These are phyloP conservation scores for Trypanosoma brucei DNA, from an alignment of 208 protist genomes.

Conservation along the genomic window DNA sequence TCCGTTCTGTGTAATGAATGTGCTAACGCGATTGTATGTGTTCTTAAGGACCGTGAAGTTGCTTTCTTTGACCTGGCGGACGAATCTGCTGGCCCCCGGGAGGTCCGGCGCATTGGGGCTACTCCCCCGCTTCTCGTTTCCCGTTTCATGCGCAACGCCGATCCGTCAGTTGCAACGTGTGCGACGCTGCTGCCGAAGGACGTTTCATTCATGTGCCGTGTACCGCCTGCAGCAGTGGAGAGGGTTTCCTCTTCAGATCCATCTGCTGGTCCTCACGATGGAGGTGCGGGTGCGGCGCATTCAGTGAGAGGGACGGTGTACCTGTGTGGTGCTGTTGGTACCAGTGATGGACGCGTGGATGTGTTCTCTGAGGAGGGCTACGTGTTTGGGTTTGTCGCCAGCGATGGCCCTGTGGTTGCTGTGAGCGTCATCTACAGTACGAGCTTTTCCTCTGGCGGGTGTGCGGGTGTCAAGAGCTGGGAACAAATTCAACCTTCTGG, in stretches of 20 bases:
- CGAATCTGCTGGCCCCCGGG: conserved; percentile 26
- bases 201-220: conserved; percentile 46
- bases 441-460: background rate
- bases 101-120: conserved; percentile 37
- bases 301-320: conserved; percentile 19
- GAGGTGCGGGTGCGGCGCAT: too few species aligned
- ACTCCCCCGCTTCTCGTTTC: conserved; percentile 3
- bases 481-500: background rate
- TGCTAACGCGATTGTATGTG: conserved; percentile 39
- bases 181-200: conserved; percentile 54
- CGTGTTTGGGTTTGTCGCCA: conserved; percentile 65
- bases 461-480: background rate
- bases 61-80: conserved; percentile 50
- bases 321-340: conserved; percentile 65
- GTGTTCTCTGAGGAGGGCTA: conserved; percentile 71
- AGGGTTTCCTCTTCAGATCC: too few species aligned
- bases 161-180: conserved; percentile 30
- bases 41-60: conserved; percentile 42
- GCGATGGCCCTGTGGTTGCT: conserved; percentile 47
- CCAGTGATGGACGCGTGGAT: conserved; percentile 67
- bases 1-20: conserved; percentile 44
- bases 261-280: too few species aligned
- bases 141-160: background rate
- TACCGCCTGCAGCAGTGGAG: background rate
- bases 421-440: conserved; percentile 42